These are phyloP conservation scores for Jatropha podagrica DNA, from an alignment of 441 rosid genomes.

Conservation along the genomic window DNA sequence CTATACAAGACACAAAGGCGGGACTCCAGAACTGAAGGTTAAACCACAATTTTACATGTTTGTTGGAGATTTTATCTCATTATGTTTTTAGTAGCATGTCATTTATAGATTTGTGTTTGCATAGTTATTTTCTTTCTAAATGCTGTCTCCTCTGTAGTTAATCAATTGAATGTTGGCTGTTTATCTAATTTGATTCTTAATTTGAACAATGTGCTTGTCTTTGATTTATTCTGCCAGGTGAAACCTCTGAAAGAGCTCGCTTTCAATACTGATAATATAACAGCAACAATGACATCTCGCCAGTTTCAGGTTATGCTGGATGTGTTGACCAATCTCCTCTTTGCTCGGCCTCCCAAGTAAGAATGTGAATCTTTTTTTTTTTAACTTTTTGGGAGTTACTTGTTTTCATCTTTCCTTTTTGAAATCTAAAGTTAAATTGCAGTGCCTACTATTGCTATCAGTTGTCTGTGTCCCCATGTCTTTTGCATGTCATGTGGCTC, in stretches of 20 bases:
- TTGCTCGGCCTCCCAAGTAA: constrained; percentile 98
- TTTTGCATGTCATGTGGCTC: background rate
- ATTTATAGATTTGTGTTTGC: constrained; percentile 10
- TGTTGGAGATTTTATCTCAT: constrained; percentile 16
- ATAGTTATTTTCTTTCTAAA: background rate
- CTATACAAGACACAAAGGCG: constrained; percentile 95
- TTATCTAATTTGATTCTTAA: constrained; percentile 14
- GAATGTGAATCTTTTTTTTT: constrained; percentile 34
- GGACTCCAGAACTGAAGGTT: constrained; percentile 95
- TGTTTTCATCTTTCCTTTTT: background rate
- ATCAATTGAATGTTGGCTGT: constrained; percentile 9
- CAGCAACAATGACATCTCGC: constrained; percentile 98
- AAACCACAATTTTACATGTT: constrained; percentile 22
- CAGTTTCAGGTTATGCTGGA: constrained; percentile 99
- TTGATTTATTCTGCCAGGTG: constrained; percentile 51
- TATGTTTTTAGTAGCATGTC: background rate
- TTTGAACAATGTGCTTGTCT: constrained; percentile 22
- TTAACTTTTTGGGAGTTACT: constrained; percentile 11
- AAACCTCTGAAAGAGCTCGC: constrained; percentile 97
- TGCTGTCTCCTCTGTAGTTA: constrained; percentile 7
- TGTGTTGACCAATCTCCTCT: constrained; percentile 97
- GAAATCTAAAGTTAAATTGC: constrained; percentile 13
- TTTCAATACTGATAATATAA: constrained; percentile 83
- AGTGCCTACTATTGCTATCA: background rate
- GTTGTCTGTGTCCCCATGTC: background rate